Percentiles rank a stretch among this genome's conserved stretches.
These are phyloP conservation scores for Nepenthes alata DNA, from an alignment of 179 eudicot species.

Conservation along the genomic window DNA sequence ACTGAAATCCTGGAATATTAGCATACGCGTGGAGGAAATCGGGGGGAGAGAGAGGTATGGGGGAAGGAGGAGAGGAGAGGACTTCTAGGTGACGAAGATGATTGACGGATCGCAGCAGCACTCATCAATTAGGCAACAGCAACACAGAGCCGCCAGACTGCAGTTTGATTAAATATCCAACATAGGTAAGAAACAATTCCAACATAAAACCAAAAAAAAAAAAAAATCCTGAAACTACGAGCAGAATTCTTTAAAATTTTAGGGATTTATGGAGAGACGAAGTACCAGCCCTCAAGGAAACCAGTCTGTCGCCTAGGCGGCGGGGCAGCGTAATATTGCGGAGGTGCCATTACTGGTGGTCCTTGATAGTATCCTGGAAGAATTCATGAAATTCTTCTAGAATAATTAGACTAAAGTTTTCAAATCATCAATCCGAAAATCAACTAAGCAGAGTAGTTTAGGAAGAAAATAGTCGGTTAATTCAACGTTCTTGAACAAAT, in stretches of 20 bases:
- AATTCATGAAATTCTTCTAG: too few species aligned
- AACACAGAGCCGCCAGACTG: constrained; percentile 52
- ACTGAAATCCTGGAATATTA: too few species aligned
- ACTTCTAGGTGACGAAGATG: constrained; percentile 13
- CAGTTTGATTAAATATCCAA: background rate
- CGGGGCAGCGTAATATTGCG: constrained; percentile 47
- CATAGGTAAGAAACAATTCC: background rate
- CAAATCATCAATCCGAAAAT: too few species aligned
- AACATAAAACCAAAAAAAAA: too few species aligned
- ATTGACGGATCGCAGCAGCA: constrained; percentile 54
- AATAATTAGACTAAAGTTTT: background rate
- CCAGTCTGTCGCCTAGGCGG: constrained; percentile 41
- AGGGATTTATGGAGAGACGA: background rate
- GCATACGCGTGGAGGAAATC: too few species aligned
- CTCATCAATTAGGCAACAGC: constrained; percentile 44
- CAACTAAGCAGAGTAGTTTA: too few species aligned
- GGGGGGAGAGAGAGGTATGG: too few species aligned
- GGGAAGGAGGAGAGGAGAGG: too few species aligned
- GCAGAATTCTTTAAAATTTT: too few species aligned
- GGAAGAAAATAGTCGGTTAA: too few species aligned
- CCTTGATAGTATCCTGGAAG: constrained; percentile 55
- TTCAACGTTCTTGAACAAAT: too few species aligned
- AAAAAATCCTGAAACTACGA: too few species aligned
- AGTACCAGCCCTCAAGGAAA: constrained; percentile 67
- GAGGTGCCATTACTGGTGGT: constrained; percentile 73